Evolutionary conservation across 108 stramenopile species (phyloP), one percentile per base, ranked within the genome.

Genomic region (Craspedostauros australis): DNA sequence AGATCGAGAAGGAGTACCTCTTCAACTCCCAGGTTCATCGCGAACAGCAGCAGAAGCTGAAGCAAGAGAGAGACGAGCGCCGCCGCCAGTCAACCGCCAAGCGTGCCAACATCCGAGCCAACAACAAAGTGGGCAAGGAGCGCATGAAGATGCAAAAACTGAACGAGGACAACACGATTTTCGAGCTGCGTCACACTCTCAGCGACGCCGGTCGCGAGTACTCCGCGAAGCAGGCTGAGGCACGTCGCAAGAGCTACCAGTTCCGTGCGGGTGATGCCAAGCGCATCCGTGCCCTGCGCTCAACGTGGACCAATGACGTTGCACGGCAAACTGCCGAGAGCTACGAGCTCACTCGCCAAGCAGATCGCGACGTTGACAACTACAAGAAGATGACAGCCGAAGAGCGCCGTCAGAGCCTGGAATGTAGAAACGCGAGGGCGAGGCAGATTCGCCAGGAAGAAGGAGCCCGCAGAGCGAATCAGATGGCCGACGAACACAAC

Each of bases 1-100:
- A 66, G 31, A 44, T 83, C 7, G 82, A 84, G 15, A 62, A 79
- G 59, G 80, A 85, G 59, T 65, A 68, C 16, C 43, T 78, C 31
- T 90, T 86, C 66, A 90, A 90, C 32, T 90, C 88, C 12, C 24
- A 54, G 29, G 79, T 77, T 11, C 77, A 70, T 58, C 82, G 77
- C n/a, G 79, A 85, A 24, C 88, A 90, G 29, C 75, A 85, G 36
- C 63, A 79, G 58, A 72, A 59, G n/a, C 55, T 91, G n/a, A 78
- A 81, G 56, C 73, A 81, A 38, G 72, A 75, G 33, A 68, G 68
- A 47, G 82, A 88, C 29, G 43, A 51, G 26, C 68, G 77, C n/a
- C 77, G 79, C 9, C 70, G 84, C 7, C 70, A 58, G 56, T 86
- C 84, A 1, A 74, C 70, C 22, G 76, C 74, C 19, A 62, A 67